Percentiles rank a stretch among this genome's conserved stretches.
Evolutionary conservation across 2,329 filamentous ascomycete species (phyloP).

Genomic region (Xylariales sp.): DNA sequence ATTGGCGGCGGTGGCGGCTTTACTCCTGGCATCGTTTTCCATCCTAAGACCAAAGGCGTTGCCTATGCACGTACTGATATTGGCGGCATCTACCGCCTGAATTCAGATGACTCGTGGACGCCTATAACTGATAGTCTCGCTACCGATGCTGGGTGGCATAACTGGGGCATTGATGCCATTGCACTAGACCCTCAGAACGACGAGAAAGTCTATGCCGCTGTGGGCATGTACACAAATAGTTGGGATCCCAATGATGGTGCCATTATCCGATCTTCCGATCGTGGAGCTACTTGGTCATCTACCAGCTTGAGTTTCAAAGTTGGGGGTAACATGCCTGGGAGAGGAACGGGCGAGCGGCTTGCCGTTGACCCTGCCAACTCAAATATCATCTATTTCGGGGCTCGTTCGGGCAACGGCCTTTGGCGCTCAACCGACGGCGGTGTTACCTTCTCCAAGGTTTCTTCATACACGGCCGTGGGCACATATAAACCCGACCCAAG

Average conservation of each 20-base stretch:
- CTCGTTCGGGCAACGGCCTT: slow-evolving; percentile 53
- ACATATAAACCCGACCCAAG: slow-evolving; percentile 41
- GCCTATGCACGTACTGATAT: slow-evolving; percentile 55
- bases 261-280: slow-evolving; percentile 50
- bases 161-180: slow-evolving; percentile 54
- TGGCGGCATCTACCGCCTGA: slow-evolving; percentile 51
- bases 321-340: slow-evolving; percentile 58
- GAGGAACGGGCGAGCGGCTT: slow-evolving; percentile 54
- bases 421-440: slow-evolving; percentile 55
- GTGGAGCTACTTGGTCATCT: slow-evolving; percentile 46
- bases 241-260: slow-evolving; percentile 53
- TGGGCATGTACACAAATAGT: slow-evolving; percentile 55
- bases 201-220: slow-evolving; percentile 47
- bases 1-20: slow-evolving; percentile 56
- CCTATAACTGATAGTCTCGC: slow-evolving; percentile 44
- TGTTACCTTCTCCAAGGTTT: slow-evolving; percentile 48
- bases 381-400: slow-evolving; percentile 53
- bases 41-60: slow-evolving; percentile 43
- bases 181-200: slow-evolving; percentile 51
- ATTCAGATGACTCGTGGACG: slow-evolving; percentile 53
- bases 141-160: slow-evolving; percentile 41
- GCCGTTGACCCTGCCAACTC: slow-evolving; percentile 54
- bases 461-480: slow-evolving; percentile 46
- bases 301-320: slow-evolving; percentile 53
- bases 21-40: slow-evolving; percentile 52